phyloP scores from a whole-genome alignment of 2,329 filamentous ascomycete species.

The Metarhizium guizhouense region DNA sequence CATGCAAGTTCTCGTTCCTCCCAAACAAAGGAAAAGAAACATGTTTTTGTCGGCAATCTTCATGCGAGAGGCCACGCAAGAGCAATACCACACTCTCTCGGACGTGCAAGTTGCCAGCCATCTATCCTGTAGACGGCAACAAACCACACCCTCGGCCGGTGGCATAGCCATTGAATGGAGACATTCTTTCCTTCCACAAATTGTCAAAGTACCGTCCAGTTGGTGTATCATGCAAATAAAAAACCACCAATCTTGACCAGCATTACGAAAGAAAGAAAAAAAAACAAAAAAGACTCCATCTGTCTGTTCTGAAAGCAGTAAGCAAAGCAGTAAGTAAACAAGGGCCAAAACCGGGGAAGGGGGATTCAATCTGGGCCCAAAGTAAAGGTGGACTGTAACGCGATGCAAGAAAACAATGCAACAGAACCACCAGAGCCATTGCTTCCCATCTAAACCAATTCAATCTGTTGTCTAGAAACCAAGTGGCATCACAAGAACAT shows the following conservation, averaged over 20 bases:
- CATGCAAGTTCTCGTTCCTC: conserved; percentile 11
- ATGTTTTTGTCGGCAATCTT: conserved; percentile 2
- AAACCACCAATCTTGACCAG: not conserved
- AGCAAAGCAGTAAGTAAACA: not conserved
- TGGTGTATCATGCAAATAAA: not conserved
- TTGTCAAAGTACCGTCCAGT: not conserved
- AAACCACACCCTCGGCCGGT: not conserved
- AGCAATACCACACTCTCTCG: too few relatives aligned
- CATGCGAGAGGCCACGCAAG: not conserved
- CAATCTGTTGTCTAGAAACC: not conserved
- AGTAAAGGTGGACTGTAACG: not conserved
- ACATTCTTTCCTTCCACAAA: not conserved
- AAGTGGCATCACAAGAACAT: not conserved
- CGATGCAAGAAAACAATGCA: not conserved
- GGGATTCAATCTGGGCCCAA: conserved; percentile 1
- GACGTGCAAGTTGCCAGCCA: not conserved
- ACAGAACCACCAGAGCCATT: not conserved
- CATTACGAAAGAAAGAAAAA: not conserved
- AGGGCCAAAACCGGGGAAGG: not conserved
- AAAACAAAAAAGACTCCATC: not conserved
- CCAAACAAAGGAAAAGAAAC: conserved; percentile 11
- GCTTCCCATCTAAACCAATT: not conserved
- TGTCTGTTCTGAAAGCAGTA: not conserved
- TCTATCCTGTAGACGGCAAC: not conserved
- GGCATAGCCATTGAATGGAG: not conserved